A percentile compares a stretch with the other conserved stretches of the same genome.
phyloP scores from a whole-genome alignment of 1,284 basidiomycete genomes.

The Paramarasmius palmivorus region DNA sequence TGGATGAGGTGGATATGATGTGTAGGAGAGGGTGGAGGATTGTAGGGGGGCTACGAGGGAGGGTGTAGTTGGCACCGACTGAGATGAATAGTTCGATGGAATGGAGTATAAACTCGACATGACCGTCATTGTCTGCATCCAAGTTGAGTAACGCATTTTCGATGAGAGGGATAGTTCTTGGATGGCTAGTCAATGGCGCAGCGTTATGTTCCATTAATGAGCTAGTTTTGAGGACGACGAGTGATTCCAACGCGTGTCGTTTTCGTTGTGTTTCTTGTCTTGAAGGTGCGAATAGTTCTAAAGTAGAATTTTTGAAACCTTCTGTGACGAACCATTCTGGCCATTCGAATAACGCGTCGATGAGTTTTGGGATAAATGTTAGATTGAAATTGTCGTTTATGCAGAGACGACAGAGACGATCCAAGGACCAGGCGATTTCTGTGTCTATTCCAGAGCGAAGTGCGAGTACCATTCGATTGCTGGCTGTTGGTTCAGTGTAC shows the following conservation, averaged over 20 bases:
- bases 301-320: slow-evolving; percentile 42
- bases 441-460: slow-evolving; percentile 73
- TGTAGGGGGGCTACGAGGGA: slow-evolving; percentile 33
- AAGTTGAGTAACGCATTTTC: slow-evolving; percentile 58
- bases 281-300: slow-evolving; percentile 52
- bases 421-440: slow-evolving; percentile 81
- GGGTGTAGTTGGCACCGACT: slow-evolving; percentile 41
- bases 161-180: slow-evolving; percentile 61
- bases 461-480: slow-evolving; percentile 81
- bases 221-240: slow-evolving; percentile 78
- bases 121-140: slow-evolving; percentile 55
- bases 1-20: slow-evolving; percentile 58
- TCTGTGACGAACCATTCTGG: slow-evolving; percentile 72
- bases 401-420: slow-evolving; percentile 75
- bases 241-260: slow-evolving; percentile 71
- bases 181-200: slow-evolving; percentile 54
- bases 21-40: slow-evolving; percentile 51
- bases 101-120: slow-evolving; percentile 69
- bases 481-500: slow-evolving; percentile 72
- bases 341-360: slow-evolving; percentile 80
- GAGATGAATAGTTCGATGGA: slow-evolving; percentile 66
- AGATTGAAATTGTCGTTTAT: slow-evolving; percentile 74
- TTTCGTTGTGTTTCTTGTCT: slow-evolving; percentile 52
- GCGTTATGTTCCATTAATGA: slow-evolving; percentile 67
- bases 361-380: slow-evolving; percentile 67